phyloP scores from a whole-genome alignment of 1,139 yeast species.

The Candida sojae region DNA sequence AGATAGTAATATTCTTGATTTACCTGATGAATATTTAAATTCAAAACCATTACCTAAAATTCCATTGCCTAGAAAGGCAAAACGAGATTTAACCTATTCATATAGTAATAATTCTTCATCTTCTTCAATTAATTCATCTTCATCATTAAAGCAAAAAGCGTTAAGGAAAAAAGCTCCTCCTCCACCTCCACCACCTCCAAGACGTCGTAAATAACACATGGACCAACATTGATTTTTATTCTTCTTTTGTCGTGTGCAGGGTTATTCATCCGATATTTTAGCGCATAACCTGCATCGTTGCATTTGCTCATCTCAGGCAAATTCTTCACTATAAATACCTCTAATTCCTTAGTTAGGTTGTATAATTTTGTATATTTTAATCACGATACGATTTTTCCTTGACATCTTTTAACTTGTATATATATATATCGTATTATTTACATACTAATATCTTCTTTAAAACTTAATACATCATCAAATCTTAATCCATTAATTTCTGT shows the following conservation, averaged over 20 bases:
- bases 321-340: too few relatives aligned
- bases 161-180: constrained; percentile 42
- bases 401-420: too few relatives aligned
- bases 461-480: constrained; percentile 63
- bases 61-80: constrained; percentile 12
- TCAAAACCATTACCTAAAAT: constrained; percentile 17
- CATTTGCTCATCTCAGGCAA: too few relatives aligned
- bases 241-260: too few relatives aligned
- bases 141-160: constrained; percentile 31
- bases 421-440: background rate
- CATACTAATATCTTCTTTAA: constrained; percentile 66
- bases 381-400: too few relatives aligned
- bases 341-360: too few relatives aligned
- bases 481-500: constrained; percentile 77
- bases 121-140: constrained; percentile 20
- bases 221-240: too few relatives aligned
- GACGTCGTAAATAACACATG: constrained; percentile 4
- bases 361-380: too few relatives aligned
- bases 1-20: constrained; percentile 27
- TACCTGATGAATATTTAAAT: constrained; percentile 37
- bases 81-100: constrained; percentile 4
- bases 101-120: constrained; percentile 10
- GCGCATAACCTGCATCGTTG: too few relatives aligned
- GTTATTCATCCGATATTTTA: too few relatives aligned
- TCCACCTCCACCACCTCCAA: constrained; percentile 37